Percentiles rank a stretch among this genome's conserved stretches.
These are phyloP conservation scores for Simmondsia chinensis DNA, from an alignment of 148 eudicot species.

Conservation along the genomic window DNA sequence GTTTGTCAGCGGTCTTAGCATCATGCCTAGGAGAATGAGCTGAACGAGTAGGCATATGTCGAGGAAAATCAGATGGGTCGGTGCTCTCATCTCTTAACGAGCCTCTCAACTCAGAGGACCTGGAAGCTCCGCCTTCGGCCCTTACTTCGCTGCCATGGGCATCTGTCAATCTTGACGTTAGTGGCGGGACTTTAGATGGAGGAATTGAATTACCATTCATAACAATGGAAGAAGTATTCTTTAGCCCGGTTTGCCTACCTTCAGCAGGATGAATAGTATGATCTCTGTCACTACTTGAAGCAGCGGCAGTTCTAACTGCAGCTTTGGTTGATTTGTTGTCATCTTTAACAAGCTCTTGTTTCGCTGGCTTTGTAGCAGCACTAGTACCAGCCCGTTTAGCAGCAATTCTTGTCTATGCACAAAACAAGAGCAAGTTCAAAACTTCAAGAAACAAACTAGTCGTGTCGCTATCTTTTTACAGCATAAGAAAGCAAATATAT, in stretches of 20 bases:
- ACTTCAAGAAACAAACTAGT: constrained; percentile 2
- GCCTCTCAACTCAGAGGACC: constrained; percentile 45
- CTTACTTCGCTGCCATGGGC: constrained; percentile 34
- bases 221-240: constrained; percentile 21
- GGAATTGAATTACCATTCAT: constrained; percentile 33
- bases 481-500: too few species aligned
- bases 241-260: constrained; percentile 22
- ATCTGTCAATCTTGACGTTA: constrained; percentile 33
- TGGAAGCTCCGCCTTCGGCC: constrained; percentile 37
- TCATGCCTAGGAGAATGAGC: constrained; percentile 81
- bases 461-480: too few species aligned
- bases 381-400: constrained; percentile 50
- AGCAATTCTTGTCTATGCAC: constrained; percentile 34
- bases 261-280: constrained; percentile 23
- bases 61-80: constrained; percentile 47
- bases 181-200: constrained; percentile 29
- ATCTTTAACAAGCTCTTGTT: constrained; percentile 60
- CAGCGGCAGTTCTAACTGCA: constrained; percentile 24
- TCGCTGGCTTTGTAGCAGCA: constrained; percentile 51
- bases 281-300: constrained; percentile 29
- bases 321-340: constrained; percentile 53
- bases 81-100: constrained; percentile 49
- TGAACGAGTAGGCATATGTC: constrained; percentile 37
- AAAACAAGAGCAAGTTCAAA: constrained; percentile 4
- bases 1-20: constrained; percentile 47